These are phyloP conservation scores for Lipomyces kockii DNA, from an alignment of 805 yeast genomes.

Conservation along the genomic window DNA sequence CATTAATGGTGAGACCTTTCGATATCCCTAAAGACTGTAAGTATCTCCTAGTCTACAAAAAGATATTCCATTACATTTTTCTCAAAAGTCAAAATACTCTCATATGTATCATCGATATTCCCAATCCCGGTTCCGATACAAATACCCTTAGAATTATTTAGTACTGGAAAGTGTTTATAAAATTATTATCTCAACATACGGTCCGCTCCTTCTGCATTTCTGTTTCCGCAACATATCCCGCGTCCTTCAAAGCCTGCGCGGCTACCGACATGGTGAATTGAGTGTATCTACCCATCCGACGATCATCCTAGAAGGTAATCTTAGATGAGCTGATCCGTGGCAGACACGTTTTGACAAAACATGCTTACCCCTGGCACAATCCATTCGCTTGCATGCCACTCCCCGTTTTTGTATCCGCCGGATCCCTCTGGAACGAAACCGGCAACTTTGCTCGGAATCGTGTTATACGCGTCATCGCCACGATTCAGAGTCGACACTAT, in stretches of 20 bases:
- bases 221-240: constrained; percentile 55
- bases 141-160: constrained; percentile 56
- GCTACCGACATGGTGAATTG: constrained; percentile 82
- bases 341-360: too few species aligned
- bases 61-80: constrained; percentile 37
- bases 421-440: constrained; percentile 69
- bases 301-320: constrained; percentile 47
- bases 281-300: constrained; percentile 71
- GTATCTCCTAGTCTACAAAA: constrained; percentile 8
- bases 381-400: constrained; percentile 60
- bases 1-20: constrained; percentile 80
- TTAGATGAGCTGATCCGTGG: neutral
- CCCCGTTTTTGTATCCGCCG: constrained; percentile 46
- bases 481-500: constrained; percentile 46
- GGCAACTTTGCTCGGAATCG: constrained; percentile 72
- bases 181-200: constrained; percentile 40
- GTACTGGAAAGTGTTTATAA: neutral
- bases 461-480: constrained; percentile 53
- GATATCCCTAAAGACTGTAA: constrained; percentile 52
- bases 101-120: constrained; percentile 72
- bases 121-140: constrained; percentile 96
- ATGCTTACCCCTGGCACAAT: constrained; percentile 45
- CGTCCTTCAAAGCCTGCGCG: constrained; percentile 73
- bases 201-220: constrained; percentile 42
- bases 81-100: constrained; percentile 59